Evolutionary conservation across 2,329 filamentous ascomycete species (phyloP), one percentile per base, ranked within the genome.

Genomic region (Trichoderma sp.): DNA sequence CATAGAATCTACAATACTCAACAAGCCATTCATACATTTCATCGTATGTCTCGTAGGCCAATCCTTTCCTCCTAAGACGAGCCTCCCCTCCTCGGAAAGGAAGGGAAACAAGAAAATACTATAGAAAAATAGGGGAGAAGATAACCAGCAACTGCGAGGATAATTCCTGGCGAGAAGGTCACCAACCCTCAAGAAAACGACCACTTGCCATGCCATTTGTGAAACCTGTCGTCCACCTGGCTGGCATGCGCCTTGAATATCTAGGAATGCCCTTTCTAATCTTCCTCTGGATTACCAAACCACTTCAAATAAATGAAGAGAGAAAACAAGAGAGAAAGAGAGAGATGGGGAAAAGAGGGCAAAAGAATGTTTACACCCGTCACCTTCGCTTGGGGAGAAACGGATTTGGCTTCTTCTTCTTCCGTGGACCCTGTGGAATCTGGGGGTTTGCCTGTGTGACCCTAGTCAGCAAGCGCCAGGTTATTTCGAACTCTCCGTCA

Each of bases 351-450:
- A 9, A n/a, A 41, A 9, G 4, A 24, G 30, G 21, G n/a, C 50
- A 34, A 52, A 24, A 51, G 19, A 15, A 52, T n/a, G 17, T 1
- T 7, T 10, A 39, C 21, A 43, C 56, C 65, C 3, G 3, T 55
- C 66, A 75, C 24, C 74, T 75, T 60, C 74, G 78, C 68, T 77
- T 77, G 56, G 78, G 76, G 21, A 82, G 79, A 65, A 82, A 82
- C 15, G 80, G 78, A 66, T 80, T 81, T 3, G 76, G 75, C n/a
- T 78, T 74, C 5, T 71, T 70, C 69, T 78, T 80, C 67, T 80
- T 81, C 60, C 75, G 72, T 44, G 74, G 72, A 17, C 68, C 64
- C 7, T 70, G 71, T 2, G 74, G 74, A 44, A 69, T 71, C 7
- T 71, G 69, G 52, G 69, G 61, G 51, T 66, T 64, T 21, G 48